Base-by-base conservation (phyloP, 2,329 filamentous ascomycete genomes). In the Colletotrichum horii region DNA sequence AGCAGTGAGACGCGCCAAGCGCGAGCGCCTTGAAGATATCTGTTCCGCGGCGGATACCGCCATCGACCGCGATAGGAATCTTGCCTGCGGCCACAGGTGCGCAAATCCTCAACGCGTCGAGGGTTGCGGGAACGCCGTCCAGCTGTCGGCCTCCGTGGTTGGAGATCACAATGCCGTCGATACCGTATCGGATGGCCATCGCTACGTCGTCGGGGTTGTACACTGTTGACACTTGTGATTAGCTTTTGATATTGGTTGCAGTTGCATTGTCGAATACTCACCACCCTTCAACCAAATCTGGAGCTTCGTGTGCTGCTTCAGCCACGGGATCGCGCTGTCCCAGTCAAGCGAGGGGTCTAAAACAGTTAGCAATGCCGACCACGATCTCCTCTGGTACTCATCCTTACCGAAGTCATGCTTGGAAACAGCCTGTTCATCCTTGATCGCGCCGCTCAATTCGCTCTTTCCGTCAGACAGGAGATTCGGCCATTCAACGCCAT, bases 111-210 rank as follows among this genome's bases (percentile, higher is more conserved):
- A 86, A 55, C 26, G 70, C 77, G n/a, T 77, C 75, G 8, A 78
- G 62, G 15, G 75, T 74, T 4, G 75, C 62, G 7, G 73, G 72
- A 0, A 87, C 85, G 78, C 80, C 90, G 72, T 91, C 88, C 0
- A 88, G 79, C 52, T 83, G 87, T 61, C 93, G 82, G 0, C 93
- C 93, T 1, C 93, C 94, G 81, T 95, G 94, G 78, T 95, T 95
- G 9, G 88, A 91, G 3, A 95, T 86, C 2, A 95, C 88, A 65
- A 95, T 93, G 0, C 91, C 93, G 76, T 94, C 90, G 4, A 91
- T 89, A 0, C 91, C 92, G 19, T 65, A 55, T 15, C 68, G 15
- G 14, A 88, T 81, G 4, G 87, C 86, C 34, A 86, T 81, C 19
- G 82, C 77, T 1, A 85, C 84, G 74, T 88, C 87, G 70, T 87